These are phyloP conservation scores for Pseudodiploospora longispora DNA, from an alignment of 2,329 filamentous ascomycete genomes.

Conservation along the genomic window DNA sequence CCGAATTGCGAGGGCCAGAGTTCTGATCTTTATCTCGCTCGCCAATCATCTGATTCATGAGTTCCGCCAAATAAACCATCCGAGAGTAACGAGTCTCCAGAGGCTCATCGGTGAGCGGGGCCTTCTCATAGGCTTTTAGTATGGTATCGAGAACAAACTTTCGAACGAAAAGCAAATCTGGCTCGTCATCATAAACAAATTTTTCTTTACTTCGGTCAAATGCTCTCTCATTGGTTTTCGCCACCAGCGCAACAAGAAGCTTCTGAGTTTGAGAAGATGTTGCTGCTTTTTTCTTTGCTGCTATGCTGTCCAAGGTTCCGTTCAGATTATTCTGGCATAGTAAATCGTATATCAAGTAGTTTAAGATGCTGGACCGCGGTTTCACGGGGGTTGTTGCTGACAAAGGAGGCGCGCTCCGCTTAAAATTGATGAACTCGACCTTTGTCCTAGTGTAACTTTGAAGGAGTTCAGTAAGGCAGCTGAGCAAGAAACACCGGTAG, in stretches of 20 bases:
- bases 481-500: conserved; percentile 89
- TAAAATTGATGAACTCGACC: conserved; percentile 99
- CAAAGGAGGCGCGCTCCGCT: conserved; percentile 77
- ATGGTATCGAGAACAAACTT: conserved; percentile 93
- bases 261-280: conserved; percentile 82
- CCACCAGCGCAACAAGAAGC: conserved; percentile 77
- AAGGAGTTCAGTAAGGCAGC: conserved; percentile 83
- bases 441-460: conserved; percentile 91
- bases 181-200: conserved; percentile 66
- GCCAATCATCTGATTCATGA: conserved; percentile 88
- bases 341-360: conserved; percentile 83
- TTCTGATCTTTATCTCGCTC: conserved; percentile 60
- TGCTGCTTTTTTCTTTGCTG: conserved; percentile 74
- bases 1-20: conserved; percentile 30
- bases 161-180: conserved; percentile 82
- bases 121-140: conserved; percentile 85
- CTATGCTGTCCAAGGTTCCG: conserved; percentile 64
- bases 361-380: conserved; percentile 83
- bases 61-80: conserved; percentile 77
- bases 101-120: conserved; percentile 67
- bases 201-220: conserved; percentile 48
- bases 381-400: conserved; percentile 85
- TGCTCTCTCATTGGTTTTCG: conserved; percentile 74
- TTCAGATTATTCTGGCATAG: conserved; percentile 52
- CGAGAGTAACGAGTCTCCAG: conserved; percentile 81